Conservation (phyloP, 176 grass and related monocot genomes). For the Oryza rufipogon region DNA sequence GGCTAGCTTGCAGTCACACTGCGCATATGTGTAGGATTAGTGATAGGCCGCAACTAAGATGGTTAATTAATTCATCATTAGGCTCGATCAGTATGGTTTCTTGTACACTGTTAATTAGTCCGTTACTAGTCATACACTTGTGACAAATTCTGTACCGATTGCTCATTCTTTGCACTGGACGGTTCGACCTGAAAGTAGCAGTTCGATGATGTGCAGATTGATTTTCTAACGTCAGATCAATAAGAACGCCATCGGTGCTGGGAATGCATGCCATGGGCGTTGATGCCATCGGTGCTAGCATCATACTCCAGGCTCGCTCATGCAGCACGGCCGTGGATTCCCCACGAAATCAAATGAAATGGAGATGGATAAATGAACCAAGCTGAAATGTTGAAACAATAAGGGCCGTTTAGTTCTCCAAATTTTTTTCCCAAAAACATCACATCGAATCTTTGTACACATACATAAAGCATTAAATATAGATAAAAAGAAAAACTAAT, state of each 20-base stretch:
- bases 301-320: not conserved
- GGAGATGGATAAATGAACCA: too few species aligned
- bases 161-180: not conserved
- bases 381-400: too few species aligned
- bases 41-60: too few species aligned
- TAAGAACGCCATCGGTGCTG: not conserved
- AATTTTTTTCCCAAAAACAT: too few species aligned
- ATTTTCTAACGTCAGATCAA: not conserved
- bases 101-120: too few species aligned
- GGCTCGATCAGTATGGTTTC: not conserved
- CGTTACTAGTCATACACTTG: too few species aligned
- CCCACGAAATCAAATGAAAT: not conserved
- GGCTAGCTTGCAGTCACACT: not conserved
- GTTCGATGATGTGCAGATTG: too few species aligned
- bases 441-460: too few species aligned
- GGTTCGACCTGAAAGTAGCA: not conserved
- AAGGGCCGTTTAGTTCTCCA: too few species aligned
- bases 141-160: not conserved
- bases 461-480: too few species aligned
- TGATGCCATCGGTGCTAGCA: not conserved
- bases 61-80: not conserved
- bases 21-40: not conserved
- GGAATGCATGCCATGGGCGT: not conserved
- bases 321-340: not conserved
- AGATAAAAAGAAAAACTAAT: too few species aligned